Conservation (phyloP, 2,329 filamentous ascomycete species). For the Myriosclerotinia scirpicola region DNA sequence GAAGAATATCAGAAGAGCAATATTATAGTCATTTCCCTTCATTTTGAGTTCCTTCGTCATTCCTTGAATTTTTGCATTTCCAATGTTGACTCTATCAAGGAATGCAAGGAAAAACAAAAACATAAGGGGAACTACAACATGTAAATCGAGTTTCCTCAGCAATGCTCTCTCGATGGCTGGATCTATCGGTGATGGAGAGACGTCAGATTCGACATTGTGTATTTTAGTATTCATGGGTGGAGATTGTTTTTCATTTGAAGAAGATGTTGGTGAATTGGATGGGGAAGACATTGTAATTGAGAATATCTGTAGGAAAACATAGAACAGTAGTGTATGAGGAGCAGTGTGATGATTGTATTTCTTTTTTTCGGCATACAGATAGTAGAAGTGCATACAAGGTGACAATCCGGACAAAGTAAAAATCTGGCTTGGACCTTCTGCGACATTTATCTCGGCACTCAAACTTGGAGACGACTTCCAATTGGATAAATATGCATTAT, state of each 20-base stretch:
- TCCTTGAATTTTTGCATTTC: conserved; percentile 67
- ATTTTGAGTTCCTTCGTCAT: conserved; percentile 63
- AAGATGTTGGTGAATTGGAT: background rate
- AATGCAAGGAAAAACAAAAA: conserved; percentile 72
- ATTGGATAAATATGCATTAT: background rate
- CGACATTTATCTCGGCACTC: background rate
- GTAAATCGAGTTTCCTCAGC: conserved; percentile 31
- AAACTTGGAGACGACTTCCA: background rate
- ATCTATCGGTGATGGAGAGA: background rate
- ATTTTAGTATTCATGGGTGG: background rate
- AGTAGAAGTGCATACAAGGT: background rate
- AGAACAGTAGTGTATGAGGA: no score
- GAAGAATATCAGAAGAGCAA: conserved; percentile 48
- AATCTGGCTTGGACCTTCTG: background rate
- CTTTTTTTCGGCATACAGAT: background rate
- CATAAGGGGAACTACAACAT: conserved; percentile 46
- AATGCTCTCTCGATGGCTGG: conserved; percentile 26
- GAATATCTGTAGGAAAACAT: background rate
- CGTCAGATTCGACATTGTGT: background rate
- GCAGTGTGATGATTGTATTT: background rate
- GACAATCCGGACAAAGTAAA: background rate
- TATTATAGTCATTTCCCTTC: conserved; percentile 49
- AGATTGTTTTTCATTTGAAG: background rate
- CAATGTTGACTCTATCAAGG: conserved; percentile 74
- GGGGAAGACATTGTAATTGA: conserved; percentile 3